phyloP scores from a whole-genome alignment of 1,139 yeast species.

The Williopsis jadinii region DNA sequence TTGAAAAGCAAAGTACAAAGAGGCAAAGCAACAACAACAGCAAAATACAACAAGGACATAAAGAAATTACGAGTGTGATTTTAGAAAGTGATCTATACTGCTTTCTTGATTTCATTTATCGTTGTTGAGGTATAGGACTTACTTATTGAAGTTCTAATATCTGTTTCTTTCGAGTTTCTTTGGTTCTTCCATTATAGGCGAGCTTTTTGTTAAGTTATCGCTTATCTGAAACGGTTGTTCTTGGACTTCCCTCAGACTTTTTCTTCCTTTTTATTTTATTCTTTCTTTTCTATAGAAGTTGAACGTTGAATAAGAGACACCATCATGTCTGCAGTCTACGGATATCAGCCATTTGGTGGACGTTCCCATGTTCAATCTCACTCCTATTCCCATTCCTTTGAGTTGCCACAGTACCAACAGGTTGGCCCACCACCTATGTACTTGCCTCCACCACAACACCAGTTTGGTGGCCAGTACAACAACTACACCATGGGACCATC shows the following conservation, averaged over 20 bases:
- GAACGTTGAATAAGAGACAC: neutral
- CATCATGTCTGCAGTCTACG: neutral
- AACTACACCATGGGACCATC: neutral
- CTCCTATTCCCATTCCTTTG: constrained; percentile 1
- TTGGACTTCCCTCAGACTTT: too few species aligned
- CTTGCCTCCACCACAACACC: neutral
- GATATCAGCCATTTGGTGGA: constrained; percentile 1
- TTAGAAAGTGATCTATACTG: too few species aligned
- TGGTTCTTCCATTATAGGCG: constrained; percentile 1
- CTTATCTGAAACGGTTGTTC: neutral
- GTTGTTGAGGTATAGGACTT: neutral
- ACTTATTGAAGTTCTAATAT: too few species aligned
- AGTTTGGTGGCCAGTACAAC: too few species aligned
- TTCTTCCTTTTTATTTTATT: too few species aligned
- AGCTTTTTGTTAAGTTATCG: constrained; percentile 11
- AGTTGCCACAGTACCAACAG: constrained; percentile 1
- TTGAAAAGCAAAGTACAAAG: too few species aligned
- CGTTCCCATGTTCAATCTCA: too few species aligned
- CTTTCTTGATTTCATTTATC: neutral
- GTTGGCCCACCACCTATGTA: neutral
- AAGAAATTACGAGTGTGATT: too few species aligned
- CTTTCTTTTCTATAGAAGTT: too few species aligned
- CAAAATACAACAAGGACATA: too few species aligned
- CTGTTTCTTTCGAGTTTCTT: too few species aligned
- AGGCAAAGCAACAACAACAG: too few species aligned